Evolutionary conservation across 2,329 filamentous ascomycete species (phyloP).

Genomic region (Zymoseptoria pseudotritici): DNA sequence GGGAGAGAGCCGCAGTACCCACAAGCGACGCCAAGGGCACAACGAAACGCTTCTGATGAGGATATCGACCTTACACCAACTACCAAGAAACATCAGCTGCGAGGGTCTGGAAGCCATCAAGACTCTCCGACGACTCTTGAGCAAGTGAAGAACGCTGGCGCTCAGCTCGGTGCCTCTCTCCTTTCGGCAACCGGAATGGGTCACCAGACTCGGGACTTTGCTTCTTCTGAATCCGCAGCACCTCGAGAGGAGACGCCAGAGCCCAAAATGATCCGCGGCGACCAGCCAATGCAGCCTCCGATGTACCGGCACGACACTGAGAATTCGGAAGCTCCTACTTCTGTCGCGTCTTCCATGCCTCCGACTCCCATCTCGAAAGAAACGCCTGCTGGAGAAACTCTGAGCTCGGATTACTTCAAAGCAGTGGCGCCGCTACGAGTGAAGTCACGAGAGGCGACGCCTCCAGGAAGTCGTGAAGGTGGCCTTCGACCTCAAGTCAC

Average conservation of each 20-base stretch:
- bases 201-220: conserved; percentile 29
- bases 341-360: conserved; percentile 20
- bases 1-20: conserved; percentile 1
- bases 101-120: background rate
- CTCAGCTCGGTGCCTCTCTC: conserved; percentile 42
- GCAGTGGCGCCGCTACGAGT: conserved; percentile 15
- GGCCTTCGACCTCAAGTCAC: background rate
- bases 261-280: conserved; percentile 15
- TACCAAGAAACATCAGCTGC: conserved; percentile 19
- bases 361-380: conserved; percentile 45
- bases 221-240: conserved; percentile 16
- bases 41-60: conserved; percentile 5
- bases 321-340: conserved; percentile 14
- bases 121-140: conserved; percentile 24
- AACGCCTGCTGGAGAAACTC: conserved; percentile 25
- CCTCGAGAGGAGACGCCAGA: conserved; percentile 22
- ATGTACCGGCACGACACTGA: conserved; percentile 15
- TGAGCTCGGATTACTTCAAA: conserved; percentile 15
- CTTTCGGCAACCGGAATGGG: conserved; percentile 32
- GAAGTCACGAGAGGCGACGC: conserved; percentile 9
- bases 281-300: conserved; percentile 10
- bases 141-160: conserved; percentile 41
- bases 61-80: conserved; percentile 28
- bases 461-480: background rate
- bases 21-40: conserved; percentile 4